These are phyloP conservation scores for Tetrahymena elliotti DNA, from an alignment of 73 alveolate genomes.

Conservation along the genomic window DNA sequence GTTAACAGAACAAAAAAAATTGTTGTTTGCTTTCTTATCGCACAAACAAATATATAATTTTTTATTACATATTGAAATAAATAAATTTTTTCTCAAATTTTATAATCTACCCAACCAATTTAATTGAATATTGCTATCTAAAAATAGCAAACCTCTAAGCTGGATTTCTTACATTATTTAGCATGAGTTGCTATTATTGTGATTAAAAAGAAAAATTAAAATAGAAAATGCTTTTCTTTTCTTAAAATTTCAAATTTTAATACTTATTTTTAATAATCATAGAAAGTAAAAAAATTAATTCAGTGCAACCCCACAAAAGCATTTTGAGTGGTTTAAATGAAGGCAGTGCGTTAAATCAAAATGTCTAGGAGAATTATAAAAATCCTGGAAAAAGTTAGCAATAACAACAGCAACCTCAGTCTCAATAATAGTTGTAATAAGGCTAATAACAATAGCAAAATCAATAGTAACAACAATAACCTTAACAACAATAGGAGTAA, in stretches of 20 bases:
- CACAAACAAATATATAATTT: neutral
- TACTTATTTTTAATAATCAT: neutral
- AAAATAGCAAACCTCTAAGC: neutral
- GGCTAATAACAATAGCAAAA: neutral
- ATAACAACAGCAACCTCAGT: neutral
- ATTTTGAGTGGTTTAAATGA: neutral
- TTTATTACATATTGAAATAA: neutral
- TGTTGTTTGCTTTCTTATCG: neutral
- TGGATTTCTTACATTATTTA: too few relatives aligned
- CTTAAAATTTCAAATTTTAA: too few relatives aligned
- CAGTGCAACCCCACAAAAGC: neutral
- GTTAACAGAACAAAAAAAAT: neutral
- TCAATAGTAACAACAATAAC: neutral
- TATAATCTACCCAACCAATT: neutral
- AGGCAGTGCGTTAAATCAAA: neutral
- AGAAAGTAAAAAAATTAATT: neutral
- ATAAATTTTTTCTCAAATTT: neutral
- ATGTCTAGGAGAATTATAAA: neutral
- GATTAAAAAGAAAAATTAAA: too few relatives aligned
- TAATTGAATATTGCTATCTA: too few relatives aligned
- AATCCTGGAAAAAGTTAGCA: neutral
- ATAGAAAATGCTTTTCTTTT: neutral
- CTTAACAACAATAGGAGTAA: neutral
- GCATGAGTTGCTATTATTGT: too few relatives aligned
- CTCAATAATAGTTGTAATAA: neutral